Evolutionary conservation across 495 filamentous ascomycete genomes (phyloP), one percentile per base, ranked within the genome.

Genomic region (Durotheca rogersii): DNA sequence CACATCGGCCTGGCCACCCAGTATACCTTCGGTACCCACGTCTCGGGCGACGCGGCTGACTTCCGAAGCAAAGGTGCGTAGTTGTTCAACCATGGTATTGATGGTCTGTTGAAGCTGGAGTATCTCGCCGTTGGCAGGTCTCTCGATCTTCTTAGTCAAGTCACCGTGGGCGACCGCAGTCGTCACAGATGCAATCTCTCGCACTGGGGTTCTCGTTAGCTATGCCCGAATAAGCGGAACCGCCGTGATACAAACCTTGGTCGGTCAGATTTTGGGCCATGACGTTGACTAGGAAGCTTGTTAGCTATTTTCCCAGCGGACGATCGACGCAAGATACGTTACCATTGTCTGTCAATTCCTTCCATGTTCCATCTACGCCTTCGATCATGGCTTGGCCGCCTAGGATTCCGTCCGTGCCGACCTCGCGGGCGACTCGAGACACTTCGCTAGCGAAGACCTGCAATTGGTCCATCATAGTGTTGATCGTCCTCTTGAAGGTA

Each of bases 381-480:
- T 88, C 86, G 42, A 98, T 92, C 67, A 87, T 86, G 41, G 93
- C 93, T 67, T 98, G 94, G 33, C 94, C 94, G 59, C 93, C 93
- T n/a, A 98, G 83, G 53, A 89, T 88, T 51, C 93, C 93, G 66
- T 98, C 93, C 11, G 94, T 98, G 61, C 93, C 93, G 72, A 97
- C 94, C 67, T 97, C 93, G 71, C 89, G 87, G 29, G 93, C 93
- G 55, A 98, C 87, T 59, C 89, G 84, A 49, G 94, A 97, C 58
- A 98, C 93, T 73, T 98, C 91, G 67, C 87, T 92, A 61, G 93
- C 91, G 71, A 98, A 98, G 41, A 93, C 87, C 67, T 96, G 91
- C 44, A 98, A 78, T 72, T 97, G 93, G 65, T 97, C 93, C 81
- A 97, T 95, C 93, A 99, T 99, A 43, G 85, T 95, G 64, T 99